A percentile compares a stretch with the other conserved stretches of the same genome.
Conservation (phyloP, 805 yeast species). For the Yueomyces sp. region DNA sequence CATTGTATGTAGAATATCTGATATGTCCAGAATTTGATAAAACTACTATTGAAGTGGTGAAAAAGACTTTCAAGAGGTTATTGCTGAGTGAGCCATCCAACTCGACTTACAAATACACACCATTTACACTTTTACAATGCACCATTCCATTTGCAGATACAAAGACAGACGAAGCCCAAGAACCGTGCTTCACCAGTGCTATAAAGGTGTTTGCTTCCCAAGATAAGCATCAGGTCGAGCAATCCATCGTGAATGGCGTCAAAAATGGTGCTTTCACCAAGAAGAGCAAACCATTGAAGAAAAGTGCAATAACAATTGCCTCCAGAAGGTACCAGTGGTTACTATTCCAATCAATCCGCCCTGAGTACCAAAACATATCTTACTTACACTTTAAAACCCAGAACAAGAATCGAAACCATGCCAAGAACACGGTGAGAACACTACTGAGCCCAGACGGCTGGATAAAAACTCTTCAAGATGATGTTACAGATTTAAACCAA, state of each 20-base stretch:
- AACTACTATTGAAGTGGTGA: conserved; percentile 1
- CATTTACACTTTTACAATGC: conserved; percentile 6
- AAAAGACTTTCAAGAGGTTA: neutral
- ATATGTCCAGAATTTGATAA: conserved; percentile 28
- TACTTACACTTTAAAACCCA: conserved; percentile 24
- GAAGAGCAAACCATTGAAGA: conserved; percentile 28
- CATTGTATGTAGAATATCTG: conserved; percentile 31
- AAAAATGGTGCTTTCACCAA: conserved; percentile 43
- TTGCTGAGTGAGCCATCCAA: neutral
- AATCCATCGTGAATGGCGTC: conserved; percentile 41
- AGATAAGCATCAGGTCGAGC: conserved; percentile 7
- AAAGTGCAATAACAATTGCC: conserved; percentile 25
- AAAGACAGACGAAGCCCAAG: conserved; percentile 2
- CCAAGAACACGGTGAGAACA: conserved; percentile 20
- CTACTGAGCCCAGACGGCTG: conserved; percentile 30
- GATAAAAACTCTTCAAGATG: conserved; percentile 33
- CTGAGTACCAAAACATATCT: conserved; percentile 1
- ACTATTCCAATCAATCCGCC: conserved; percentile 1
- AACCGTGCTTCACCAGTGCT: conserved; percentile 13
- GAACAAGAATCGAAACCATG: conserved; percentile 15
- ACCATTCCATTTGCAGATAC: conserved; percentile 9
- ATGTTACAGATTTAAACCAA: conserved; percentile 16
- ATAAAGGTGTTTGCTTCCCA: conserved; percentile 6
- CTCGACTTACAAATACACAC: neutral
- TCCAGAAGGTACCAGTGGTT: conserved; percentile 19